phyloP scores from a whole-genome alignment of 345 rosid species.

The Euphorbia peplus region DNA sequence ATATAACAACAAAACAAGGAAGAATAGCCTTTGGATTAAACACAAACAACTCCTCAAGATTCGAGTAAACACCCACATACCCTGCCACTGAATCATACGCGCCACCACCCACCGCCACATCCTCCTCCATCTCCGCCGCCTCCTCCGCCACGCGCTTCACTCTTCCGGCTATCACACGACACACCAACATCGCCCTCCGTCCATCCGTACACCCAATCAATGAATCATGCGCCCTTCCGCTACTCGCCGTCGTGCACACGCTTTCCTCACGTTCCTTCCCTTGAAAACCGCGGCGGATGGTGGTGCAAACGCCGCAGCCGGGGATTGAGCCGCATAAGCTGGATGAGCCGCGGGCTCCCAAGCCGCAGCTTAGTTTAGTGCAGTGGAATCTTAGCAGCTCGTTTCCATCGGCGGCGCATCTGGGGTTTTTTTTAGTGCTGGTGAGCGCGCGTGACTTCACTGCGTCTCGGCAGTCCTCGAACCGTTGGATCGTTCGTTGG shows the following conservation, averaged over 20 bases:
- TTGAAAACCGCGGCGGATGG: slow-evolving; percentile 74
- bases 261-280: slow-evolving; percentile 41
- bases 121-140: slow-evolving; percentile 29
- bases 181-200: slow-evolving; percentile 85
- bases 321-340: slow-evolving; percentile 81
- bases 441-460: slow-evolving; percentile 82
- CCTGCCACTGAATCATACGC: slow-evolving; percentile 79
- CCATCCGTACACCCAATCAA: slow-evolving; percentile 48
- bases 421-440: slow-evolving; percentile 60
- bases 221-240: slow-evolving; percentile 92
- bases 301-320: slow-evolving; percentile 84
- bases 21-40: slow-evolving; percentile 86
- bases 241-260: slow-evolving; percentile 81
- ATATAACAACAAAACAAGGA: slow-evolving; percentile 93
- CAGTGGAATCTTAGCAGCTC: slow-evolving; percentile 92
- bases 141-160: slow-evolving; percentile 53
- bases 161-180: slow-evolving; percentile 94
- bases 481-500: slow-evolving; percentile 91
- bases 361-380: slow-evolving; percentile 65
- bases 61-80: slow-evolving; percentile 62
- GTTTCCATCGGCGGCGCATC: slow-evolving; percentile 97
- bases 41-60: slow-evolving; percentile 75
- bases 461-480: slow-evolving; percentile 90
- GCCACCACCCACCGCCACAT: slow-evolving; percentile 28
- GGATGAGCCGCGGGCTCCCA: slow-evolving; percentile 75